Evolutionary conservation across 1,284 basidiomycete species (phyloP), one percentile per base, ranked within the genome.

Genomic region (Cutaneotrichosporon spelunceum): DNA sequence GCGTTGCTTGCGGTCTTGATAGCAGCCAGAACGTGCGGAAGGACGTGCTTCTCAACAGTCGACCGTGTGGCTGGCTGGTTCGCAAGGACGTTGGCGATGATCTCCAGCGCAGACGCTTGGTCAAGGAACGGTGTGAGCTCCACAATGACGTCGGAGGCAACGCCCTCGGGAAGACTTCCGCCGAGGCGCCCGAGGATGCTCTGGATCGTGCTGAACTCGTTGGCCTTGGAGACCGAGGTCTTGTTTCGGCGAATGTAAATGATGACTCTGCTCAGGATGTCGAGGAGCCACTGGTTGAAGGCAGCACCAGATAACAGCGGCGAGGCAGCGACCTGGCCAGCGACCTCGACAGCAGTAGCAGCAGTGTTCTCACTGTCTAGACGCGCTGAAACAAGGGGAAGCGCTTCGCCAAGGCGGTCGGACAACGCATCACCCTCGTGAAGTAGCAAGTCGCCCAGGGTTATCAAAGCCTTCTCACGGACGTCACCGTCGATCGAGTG

Each of bases 401-500:
- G 74, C 27, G 75, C 75, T 4, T 72, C 70, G 4, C 68, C 59
- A 53, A 78, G 77, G n/a, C 80, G 75, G 9, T 60, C 16, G 0
- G 72, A 68, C 16, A 84, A 70, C 19, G 86, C 80, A 56, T 93
- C 91, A 0, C 89, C 88, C 11, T 92, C 91, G 66, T 87, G 87
- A 39, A 92, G 84, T 83, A 97, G 89, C 5, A 98, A 79, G 70
- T 91, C 88, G 1, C 89, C 92, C 39, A 97, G 84, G 48, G 86
- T 87, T 34, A 88, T 86, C 70, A 98, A 88, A 0, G 92, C 92
- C 66, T 85, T 86, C 39, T 86, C 84, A 45, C 91, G 86, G 34
- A 99, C 91, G 67, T 97, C 93, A 13, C 91, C 87, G 75, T 98
- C 95, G 4, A 93, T 92, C 66, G 92, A 90, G 62, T 89, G 85